Base-by-base conservation (phyloP, 2,329 filamentous ascomycete species). In the Sporothrix protearum region DNA sequence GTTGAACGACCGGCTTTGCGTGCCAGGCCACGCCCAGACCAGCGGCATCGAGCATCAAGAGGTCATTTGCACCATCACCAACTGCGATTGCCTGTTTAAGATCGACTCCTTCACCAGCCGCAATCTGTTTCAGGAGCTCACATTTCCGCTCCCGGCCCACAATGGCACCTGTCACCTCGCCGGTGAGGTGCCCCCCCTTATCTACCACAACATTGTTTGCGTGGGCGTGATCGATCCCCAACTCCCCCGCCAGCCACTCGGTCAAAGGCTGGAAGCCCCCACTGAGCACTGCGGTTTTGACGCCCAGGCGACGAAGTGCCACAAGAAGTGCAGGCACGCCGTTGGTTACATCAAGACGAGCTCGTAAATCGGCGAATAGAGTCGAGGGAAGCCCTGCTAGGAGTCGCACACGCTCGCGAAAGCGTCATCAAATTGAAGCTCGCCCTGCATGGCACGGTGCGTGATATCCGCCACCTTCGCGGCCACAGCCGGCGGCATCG, bases 251-350 rank as follows among this genome's bases (percentile, higher is more conserved):
- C 47, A 98, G 87, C 93, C 94, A 98, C 71, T 89, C 86, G 0
- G 96, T 96, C 74, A 98, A 83, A 0, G 95, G 94, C 74, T 92
- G 88, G 81, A 99, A 99, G 0, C 96, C 96, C 59, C 96, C 96
- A 45, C 93, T 97, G 42, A 97, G 82, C 5, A 99, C 95, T 0
- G 94, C 96, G 1, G 94, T 93, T 82, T 92, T 95, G 81, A 92
- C 91, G 8, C 95, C 95, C 5, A 97, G 82, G 28, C 86, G 85
- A 81, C 92, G 94, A 68, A 99, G 83, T 0, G 90, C 91, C 73
- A 81, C 86, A 74, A 97, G 86, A 22, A 98, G 84, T 74, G 92
- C 88, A 22, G 85, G 86, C 1, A 93, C 94, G 7, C 96, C 96
- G 12, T 89, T 88, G 0, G 96, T 96, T 67, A 97, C 90, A 30